Percentiles rank a stretch among this genome's conserved stretches.
phyloP scores from a whole-genome alignment of 148 eudicot species.

The Cornus florida region DNA sequence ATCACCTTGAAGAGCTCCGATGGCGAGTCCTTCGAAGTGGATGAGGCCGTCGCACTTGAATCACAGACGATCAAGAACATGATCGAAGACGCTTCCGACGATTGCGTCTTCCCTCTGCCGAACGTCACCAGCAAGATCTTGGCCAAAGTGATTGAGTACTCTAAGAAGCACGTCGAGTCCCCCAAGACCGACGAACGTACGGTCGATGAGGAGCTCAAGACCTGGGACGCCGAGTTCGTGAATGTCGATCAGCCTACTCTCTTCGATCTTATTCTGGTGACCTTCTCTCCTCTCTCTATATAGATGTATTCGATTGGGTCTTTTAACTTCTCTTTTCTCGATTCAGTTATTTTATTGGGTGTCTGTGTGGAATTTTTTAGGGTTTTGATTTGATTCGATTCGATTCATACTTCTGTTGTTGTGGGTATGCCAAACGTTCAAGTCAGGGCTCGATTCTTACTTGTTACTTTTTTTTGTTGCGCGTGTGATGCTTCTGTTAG shows the following conservation, averaged over 20 bases:
- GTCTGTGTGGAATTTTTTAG: neutral
- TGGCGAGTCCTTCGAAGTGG: constrained; percentile 49
- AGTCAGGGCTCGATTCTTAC: neutral
- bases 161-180: constrained; percentile 42
- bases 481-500: neutral
- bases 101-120: constrained; percentile 43
- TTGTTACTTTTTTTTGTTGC: neutral
- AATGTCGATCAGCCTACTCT: constrained; percentile 51
- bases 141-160: constrained; percentile 48
- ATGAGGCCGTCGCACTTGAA: constrained; percentile 38
- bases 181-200: constrained; percentile 30
- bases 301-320: neutral
- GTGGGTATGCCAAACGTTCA: no score
- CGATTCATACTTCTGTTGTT: neutral
- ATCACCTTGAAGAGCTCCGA: constrained; percentile 37
- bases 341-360: neutral
- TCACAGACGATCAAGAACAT: constrained; percentile 49
- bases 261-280: constrained; percentile 50
- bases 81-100: constrained; percentile 50
- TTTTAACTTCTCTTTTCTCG: neutral
- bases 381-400: neutral
- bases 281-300: neutral
- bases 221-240: constrained; percentile 44
- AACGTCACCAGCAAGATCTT: constrained; percentile 45
- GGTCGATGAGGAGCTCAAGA: constrained; percentile 36